Conservation (phyloP, 495 filamentous ascomycete genomes). For the Poronia punctata region DNA sequence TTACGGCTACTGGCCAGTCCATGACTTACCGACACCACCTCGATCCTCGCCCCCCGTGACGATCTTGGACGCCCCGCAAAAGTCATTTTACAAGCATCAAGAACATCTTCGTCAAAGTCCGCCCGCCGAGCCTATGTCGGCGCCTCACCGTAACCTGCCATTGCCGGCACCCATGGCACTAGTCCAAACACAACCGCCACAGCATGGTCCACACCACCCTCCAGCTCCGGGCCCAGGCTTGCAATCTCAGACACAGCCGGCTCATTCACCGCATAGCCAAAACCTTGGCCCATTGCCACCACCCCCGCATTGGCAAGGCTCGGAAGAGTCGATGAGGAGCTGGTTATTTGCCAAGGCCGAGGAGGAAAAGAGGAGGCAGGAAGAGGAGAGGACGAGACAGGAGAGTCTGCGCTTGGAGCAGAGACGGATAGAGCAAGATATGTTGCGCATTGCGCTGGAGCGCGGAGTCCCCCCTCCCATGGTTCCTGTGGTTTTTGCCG, state of each 20-base stretch:
- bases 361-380: conserved; percentile 76
- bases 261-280: conserved; percentile 30
- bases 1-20: conserved; percentile 59
- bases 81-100: conserved; percentile 31
- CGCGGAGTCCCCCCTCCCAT: conserved; percentile 79
- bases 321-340: conserved; percentile 72
- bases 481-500: conserved; percentile 84
- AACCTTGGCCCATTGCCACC: conserved; percentile 54
- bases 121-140: conserved; percentile 54
- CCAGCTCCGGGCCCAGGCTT: conserved; percentile 30
- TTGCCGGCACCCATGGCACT: conserved; percentile 67
- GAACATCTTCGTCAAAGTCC: conserved; percentile 37
- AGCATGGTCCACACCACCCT: conserved; percentile 29
- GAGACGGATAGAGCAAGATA: conserved; percentile 74
- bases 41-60: conserved; percentile 54
- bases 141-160: conserved; percentile 68
- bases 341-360: conserved; percentile 81
- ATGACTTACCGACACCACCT: conserved; percentile 62
- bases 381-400: conserved; percentile 83
- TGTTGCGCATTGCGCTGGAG: conserved; percentile 71
- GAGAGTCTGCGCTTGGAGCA: conserved; percentile 72
- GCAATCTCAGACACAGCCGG: conserved; percentile 27
- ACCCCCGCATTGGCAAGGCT: conserved; percentile 63
- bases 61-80: conserved; percentile 42
- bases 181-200: conserved; percentile 37